A percentile compares a stretch with the other conserved stretches of the same genome.
Conservation (phyloP, 345 rosid species). For the Stellera chamaejasme region DNA sequence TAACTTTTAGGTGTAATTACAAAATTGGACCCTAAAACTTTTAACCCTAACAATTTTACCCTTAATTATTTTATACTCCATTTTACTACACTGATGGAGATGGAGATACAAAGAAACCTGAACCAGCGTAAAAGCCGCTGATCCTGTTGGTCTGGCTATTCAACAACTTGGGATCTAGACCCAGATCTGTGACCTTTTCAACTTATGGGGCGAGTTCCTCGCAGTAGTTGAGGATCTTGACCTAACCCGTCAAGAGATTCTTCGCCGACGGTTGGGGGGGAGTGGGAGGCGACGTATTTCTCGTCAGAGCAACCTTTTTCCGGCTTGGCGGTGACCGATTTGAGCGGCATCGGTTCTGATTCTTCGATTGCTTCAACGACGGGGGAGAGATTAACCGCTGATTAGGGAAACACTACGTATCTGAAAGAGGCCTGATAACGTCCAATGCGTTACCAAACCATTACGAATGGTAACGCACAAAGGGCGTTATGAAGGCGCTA, state of each 20-base stretch:
- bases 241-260: constrained; percentile 30
- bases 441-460: too few species aligned
- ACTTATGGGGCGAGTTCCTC: constrained; percentile 22
- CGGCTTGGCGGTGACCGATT: constrained; percentile 31
- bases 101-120: constrained; percentile 65
- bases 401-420: too few species aligned
- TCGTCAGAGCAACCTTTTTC: constrained; percentile 20
- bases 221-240: constrained; percentile 72
- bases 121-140: constrained; percentile 57
- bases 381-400: constrained; percentile 21
- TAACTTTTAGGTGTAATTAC: too few species aligned
- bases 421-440: too few species aligned
- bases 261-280: constrained; percentile 3
- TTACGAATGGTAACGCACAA: too few species aligned
- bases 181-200: not conserved
- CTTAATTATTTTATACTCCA: too few species aligned
- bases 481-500: too few species aligned
- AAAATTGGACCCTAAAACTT: too few species aligned
- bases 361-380: constrained; percentile 19
- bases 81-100: too few species aligned
- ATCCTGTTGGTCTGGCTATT: constrained; percentile 18
- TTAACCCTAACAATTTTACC: too few species aligned
- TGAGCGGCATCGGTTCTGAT: constrained; percentile 17
- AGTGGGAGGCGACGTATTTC: constrained; percentile 16
- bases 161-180: constrained; percentile 28